These are phyloP conservation scores for Aspergillus sclerotialis DNA, from an alignment of 2,329 filamentous ascomycete species.

Conservation along the genomic window DNA sequence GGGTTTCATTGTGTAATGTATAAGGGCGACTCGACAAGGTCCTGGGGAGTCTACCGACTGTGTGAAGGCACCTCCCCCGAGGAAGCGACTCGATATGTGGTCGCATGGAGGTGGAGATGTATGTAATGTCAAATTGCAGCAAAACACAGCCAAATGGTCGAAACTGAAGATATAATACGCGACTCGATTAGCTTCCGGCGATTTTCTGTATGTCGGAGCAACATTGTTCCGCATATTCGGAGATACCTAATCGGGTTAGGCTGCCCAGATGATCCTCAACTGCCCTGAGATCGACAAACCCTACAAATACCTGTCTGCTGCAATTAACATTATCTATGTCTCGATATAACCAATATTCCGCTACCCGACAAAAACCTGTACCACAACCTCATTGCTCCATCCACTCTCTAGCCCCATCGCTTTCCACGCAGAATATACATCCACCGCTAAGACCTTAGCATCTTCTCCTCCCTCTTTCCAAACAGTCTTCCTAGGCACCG, in stretches of 20 bases:
- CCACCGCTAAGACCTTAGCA: constrained; percentile 63
- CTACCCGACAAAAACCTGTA: constrained; percentile 55
- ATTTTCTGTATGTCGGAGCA: neutral
- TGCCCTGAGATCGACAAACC: too few relatives aligned
- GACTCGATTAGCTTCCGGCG: too few relatives aligned
- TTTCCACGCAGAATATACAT: constrained; percentile 70
- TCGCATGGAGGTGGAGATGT: neutral
- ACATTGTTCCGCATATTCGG: neutral
- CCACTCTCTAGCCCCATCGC: constrained; percentile 62
- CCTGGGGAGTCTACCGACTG: neutral
- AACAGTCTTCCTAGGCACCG: constrained; percentile 63
- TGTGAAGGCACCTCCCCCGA: neutral
- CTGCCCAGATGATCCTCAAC: too few relatives aligned
- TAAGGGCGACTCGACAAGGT: constrained; percentile 4
- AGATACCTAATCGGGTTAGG: neutral
- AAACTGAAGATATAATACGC: neutral
- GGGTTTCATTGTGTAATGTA: constrained; percentile 7
- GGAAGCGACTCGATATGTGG: neutral
- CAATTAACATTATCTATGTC: too few relatives aligned
- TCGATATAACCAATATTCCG: too few relatives aligned
- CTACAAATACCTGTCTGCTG: too few relatives aligned
- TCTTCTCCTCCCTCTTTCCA: constrained; percentile 40
- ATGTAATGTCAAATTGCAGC: too few relatives aligned
- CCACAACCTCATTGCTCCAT: constrained; percentile 72
- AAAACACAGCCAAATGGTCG: neutral